These are phyloP conservation scores for Arthonia radiata DNA, from an alignment of 495 filamentous ascomycete species.

Conservation along the genomic window DNA sequence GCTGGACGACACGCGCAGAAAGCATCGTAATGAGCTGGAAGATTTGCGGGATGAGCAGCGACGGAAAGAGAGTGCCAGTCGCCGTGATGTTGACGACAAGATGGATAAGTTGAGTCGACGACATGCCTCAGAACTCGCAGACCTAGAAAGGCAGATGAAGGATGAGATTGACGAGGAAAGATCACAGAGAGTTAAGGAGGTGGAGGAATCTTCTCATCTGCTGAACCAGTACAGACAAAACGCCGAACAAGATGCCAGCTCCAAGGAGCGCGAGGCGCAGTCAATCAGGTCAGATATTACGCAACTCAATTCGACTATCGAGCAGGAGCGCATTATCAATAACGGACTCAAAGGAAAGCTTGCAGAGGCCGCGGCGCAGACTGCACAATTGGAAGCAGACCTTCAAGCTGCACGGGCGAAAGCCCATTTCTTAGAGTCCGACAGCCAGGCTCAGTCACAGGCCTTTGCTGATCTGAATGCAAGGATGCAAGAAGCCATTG, in stretches of 20 bases:
- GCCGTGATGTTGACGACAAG: conserved; percentile 14
- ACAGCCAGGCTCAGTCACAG: conserved; percentile 60
- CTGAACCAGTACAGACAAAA: conserved; percentile 37
- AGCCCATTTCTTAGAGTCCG: conserved; percentile 70
- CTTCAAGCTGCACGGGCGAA: conserved; percentile 49
- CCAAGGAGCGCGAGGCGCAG: conserved; percentile 32
- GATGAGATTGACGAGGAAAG: conserved; percentile 42
- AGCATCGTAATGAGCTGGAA: conserved; percentile 12
- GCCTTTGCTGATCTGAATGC: conserved; percentile 53
- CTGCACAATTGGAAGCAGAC: conserved; percentile 42
- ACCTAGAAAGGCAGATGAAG: conserved; percentile 13
- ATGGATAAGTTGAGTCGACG: conserved; percentile 9
- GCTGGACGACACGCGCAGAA: conserved; percentile 19
- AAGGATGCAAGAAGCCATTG: conserved; percentile 50
- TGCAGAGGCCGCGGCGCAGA: conserved; percentile 35
- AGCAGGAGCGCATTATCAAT: conserved; percentile 27
- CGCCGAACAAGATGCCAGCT: conserved; percentile 32
- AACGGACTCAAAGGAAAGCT: conserved; percentile 32
- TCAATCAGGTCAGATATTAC: conserved; percentile 32
- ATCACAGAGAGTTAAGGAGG: conserved; percentile 29
- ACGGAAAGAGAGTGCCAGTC: conserved; percentile 7
- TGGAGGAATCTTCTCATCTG: conserved; percentile 35
- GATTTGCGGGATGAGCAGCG: conserved; percentile 11
- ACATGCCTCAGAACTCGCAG: conserved; percentile 10
- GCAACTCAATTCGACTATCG: conserved; percentile 15